These are phyloP conservation scores for Hibiscus trionum DNA, from an alignment of 345 rosid genomes.

Conservation along the genomic window DNA sequence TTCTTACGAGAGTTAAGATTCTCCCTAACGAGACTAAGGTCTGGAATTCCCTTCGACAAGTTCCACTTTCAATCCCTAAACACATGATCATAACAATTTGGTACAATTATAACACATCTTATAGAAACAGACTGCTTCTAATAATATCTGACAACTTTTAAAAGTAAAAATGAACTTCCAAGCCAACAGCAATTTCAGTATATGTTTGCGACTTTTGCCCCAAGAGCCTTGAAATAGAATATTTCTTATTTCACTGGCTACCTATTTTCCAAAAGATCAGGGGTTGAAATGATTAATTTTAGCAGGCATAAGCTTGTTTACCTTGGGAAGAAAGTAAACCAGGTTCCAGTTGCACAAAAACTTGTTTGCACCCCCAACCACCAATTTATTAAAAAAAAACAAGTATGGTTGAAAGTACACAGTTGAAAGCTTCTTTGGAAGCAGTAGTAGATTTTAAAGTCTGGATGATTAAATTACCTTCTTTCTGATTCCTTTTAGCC, in stretches of 20 bases:
- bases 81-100: too few relatives aligned
- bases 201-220: neutral
- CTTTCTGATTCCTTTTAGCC: constrained; percentile 53
- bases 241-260: neutral
- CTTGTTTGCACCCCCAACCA: neutral
- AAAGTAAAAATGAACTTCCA: neutral
- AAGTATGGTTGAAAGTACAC: neutral
- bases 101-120: neutral
- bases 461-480: constrained; percentile 32
- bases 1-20: too few relatives aligned
- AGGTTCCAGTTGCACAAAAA: neutral
- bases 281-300: neutral
- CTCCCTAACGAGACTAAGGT: too few relatives aligned
- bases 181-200: constrained; percentile 1
- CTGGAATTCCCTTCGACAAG: too few relatives aligned
- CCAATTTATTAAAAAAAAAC: neutral
- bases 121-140: neutral
- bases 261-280: neutral
- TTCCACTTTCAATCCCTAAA: too few relatives aligned
- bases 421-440: neutral
- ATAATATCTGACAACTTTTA: neutral
- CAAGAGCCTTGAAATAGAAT: neutral
- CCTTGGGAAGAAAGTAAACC: neutral
- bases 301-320: neutral
- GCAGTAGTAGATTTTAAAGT: neutral